Conservation (phyloP, 768 basidiomycete species). For the Hebeloma cylindrosporum region DNA sequence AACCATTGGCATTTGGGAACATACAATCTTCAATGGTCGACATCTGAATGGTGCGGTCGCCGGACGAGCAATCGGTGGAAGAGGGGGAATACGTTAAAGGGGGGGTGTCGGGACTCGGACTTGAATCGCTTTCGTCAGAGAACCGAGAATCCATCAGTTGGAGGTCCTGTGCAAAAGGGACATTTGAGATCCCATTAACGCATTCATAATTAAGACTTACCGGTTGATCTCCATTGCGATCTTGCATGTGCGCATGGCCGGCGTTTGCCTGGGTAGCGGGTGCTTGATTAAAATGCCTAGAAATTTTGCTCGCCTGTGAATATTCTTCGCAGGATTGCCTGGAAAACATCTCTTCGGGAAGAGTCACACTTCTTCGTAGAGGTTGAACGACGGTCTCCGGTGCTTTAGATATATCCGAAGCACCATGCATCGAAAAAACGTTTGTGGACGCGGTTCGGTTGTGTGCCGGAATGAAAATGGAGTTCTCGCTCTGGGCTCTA, state of each 20-base stretch:
- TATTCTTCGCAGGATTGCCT: not conserved
- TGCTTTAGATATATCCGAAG: no score
- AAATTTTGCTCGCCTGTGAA: not conserved
- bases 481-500: slow-evolving; percentile 53
- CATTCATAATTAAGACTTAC: no score
- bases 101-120: slow-evolving; percentile 54
- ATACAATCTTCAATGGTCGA: slow-evolving; percentile 47
- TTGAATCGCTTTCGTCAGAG: slow-evolving; percentile 6
- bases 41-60: slow-evolving; percentile 59
- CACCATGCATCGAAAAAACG: slow-evolving; percentile 25
- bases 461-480: slow-evolving; percentile 24
- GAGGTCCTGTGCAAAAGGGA: no score
- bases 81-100: slow-evolving; percentile 59
- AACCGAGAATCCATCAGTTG: no score
- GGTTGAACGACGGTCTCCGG: not conserved
- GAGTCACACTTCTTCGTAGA: slow-evolving; percentile 42
- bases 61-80: slow-evolving; percentile 54
- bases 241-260: no score
- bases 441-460: slow-evolving; percentile 13
- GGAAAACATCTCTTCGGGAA: slow-evolving; percentile 36
- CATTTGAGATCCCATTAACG: no score
- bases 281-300: not conserved
- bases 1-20: slow-evolving; percentile 13
- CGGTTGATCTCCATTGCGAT: no score
- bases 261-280: not conserved